phyloP scores from a whole-genome alignment of 73 alveolate genomes.

The Stentor roeselii region DNA sequence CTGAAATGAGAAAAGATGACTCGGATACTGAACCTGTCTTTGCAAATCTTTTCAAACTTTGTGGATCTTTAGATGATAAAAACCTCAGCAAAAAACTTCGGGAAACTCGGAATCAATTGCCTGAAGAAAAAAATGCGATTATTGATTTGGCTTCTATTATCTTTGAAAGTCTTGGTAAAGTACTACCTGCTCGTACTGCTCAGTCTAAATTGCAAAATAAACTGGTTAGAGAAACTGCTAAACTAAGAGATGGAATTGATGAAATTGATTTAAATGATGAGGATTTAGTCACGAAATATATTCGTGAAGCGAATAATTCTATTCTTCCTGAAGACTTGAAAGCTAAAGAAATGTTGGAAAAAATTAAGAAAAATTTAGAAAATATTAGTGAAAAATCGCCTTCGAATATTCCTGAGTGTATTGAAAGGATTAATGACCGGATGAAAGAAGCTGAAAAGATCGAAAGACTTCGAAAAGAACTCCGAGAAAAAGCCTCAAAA shows the following conservation, averaged over 20 bases:
- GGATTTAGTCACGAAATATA: neutral
- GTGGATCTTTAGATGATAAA: slow-evolving; percentile 20
- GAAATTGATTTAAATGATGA: neutral
- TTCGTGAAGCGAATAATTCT: neutral
- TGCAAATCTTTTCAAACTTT: slow-evolving; percentile 1
- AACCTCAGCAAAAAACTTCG: neutral
- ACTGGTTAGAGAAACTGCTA: neutral
- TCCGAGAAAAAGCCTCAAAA: neutral
- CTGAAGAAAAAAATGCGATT: neutral
- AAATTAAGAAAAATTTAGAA: neutral
- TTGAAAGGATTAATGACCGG: neutral
- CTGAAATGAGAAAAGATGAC: neutral
- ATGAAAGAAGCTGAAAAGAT: neutral
- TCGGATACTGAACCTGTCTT: slow-evolving; percentile 24
- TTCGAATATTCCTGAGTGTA: slow-evolving; percentile 8
- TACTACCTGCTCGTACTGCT: neutral
- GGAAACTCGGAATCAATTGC: neutral
- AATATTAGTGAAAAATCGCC: neutral
- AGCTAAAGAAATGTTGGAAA: neutral
- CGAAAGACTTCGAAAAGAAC: slow-evolving; percentile 15
- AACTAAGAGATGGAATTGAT: neutral
- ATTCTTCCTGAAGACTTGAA: slow-evolving; percentile 3
- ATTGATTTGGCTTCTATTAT: neutral
- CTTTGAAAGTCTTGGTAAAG: neutral
- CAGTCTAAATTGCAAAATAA: slow-evolving; percentile 8